Evolutionary conservation across 2,329 filamentous ascomycete species (phyloP).

Genomic region (Ilyonectria mors-panacis): DNA sequence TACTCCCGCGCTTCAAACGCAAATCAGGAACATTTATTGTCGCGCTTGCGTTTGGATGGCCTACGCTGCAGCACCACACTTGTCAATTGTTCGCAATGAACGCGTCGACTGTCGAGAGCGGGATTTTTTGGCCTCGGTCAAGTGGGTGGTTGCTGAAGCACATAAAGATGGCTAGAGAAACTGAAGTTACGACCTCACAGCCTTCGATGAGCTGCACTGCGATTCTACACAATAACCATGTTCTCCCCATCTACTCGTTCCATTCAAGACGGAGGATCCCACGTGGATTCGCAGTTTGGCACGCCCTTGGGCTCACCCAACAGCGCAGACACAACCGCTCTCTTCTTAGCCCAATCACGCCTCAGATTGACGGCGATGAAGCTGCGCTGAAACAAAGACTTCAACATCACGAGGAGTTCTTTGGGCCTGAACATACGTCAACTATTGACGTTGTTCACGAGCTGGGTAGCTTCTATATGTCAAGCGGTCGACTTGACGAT

Average conservation of each 20-base stretch:
- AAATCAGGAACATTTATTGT: background rate
- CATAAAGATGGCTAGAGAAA: background rate
- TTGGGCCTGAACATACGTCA: background rate
- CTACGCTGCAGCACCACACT: background rate
- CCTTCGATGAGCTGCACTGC: background rate
- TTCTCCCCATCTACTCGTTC: background rate
- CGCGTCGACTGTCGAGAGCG: background rate
- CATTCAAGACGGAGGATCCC: background rate
- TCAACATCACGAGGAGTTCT: background rate
- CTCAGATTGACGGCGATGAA: background rate
- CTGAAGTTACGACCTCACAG: background rate
- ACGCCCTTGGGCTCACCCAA: background rate
- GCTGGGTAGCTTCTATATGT: background rate
- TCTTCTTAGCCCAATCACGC: background rate
- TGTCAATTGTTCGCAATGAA: background rate
- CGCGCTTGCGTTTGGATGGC: constrained; percentile 1
- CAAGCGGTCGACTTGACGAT: background rate
- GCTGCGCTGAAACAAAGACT: background rate
- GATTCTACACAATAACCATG: background rate
- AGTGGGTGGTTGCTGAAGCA: background rate
- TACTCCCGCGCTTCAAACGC: background rate
- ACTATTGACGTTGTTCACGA: background rate
- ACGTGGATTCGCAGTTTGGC: background rate
- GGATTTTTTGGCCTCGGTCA: background rate
- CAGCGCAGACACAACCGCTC: background rate